phyloP scores from a whole-genome alignment of 768 basidiomycete genomes.

The Suillus subalutaceus region DNA sequence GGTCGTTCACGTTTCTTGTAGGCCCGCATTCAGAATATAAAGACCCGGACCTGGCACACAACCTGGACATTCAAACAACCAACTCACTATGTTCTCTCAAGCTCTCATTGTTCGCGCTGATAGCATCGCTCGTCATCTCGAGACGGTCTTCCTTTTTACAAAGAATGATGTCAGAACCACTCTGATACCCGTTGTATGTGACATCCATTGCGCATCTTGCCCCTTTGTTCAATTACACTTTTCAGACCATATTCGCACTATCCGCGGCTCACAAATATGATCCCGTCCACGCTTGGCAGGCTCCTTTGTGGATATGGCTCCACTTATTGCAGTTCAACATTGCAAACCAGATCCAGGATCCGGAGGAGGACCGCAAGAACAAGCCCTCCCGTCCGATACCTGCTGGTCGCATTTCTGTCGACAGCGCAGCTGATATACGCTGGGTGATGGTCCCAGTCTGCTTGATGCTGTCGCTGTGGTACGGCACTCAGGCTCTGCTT shows the following conservation, averaged over 20 bases:
- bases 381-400: slow-evolving; percentile 47
- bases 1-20: background rate
- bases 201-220: background rate
- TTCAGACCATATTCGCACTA: slow-evolving; percentile 35
- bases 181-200: slow-evolving; percentile 24
- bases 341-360: slow-evolving; percentile 41
- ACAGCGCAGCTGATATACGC: slow-evolving; percentile 36
- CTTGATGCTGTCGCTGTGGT: slow-evolving; percentile 31
- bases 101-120: background rate
- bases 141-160: slow-evolving; percentile 28
- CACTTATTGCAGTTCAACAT: slow-evolving; percentile 44
- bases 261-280: slow-evolving; percentile 25
- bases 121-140: slow-evolving; percentile 16
- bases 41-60: background rate
- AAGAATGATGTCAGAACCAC: slow-evolving; percentile 22
- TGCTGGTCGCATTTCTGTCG: slow-evolving; percentile 39
- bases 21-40: background rate
- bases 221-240: background rate
- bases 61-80: background rate
- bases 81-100: background rate
- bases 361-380: slow-evolving; percentile 44
- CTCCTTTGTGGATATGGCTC: slow-evolving; percentile 44
- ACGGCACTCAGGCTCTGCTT: slow-evolving; percentile 35
- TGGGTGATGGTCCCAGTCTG: slow-evolving; percentile 38
- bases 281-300: slow-evolving; percentile 20